These are phyloP conservation scores for Arachnomyces sp. DNA, from an alignment of 2,329 filamentous ascomycete genomes.

Conservation along the genomic window DNA sequence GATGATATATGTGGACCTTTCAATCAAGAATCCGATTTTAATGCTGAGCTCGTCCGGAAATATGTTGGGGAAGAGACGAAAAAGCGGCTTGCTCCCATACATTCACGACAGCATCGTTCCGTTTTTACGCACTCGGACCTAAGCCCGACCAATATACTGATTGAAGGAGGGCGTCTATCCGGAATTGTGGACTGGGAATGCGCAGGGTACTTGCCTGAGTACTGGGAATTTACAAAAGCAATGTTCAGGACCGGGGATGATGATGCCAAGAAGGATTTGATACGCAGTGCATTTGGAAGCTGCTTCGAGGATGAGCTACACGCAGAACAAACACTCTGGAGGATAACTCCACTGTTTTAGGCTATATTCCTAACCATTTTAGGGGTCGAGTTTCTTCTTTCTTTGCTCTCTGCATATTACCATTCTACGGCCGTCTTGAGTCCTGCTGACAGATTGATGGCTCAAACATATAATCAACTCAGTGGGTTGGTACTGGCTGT, in stretches of 20 bases:
- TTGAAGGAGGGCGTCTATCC: slow-evolving; percentile 6
- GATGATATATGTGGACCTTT: slow-evolving; percentile 4
- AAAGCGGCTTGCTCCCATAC: slow-evolving; percentile 3
- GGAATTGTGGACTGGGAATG: slow-evolving; percentile 12
- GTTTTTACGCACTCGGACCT: slow-evolving; percentile 12
- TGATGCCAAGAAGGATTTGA: neutral
- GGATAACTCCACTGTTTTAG: neutral
- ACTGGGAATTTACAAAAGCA: slow-evolving; percentile 10
- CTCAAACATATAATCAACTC: no score
- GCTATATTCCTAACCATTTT: no score
- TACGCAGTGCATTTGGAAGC: slow-evolving; percentile 8
- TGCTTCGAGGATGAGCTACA: slow-evolving; percentile 7
- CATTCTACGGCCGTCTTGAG: no score
- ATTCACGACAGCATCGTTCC: slow-evolving; percentile 7
- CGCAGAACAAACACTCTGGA: slow-evolving; percentile 6
- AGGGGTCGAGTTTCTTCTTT: no score
- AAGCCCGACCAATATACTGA: slow-evolving; percentile 8
- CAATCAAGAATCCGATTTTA: slow-evolving; percentile 7
- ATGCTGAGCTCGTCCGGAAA: slow-evolving; percentile 3
- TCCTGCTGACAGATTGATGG: no score
- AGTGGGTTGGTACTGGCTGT: no score
- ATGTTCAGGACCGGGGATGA: slow-evolving; percentile 4
- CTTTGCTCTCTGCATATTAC: no score
- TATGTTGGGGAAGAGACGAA: neutral
- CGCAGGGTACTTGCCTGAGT: slow-evolving; percentile 11